A percentile compares a stretch with the other conserved stretches of the same genome.
Conservation (phyloP, 164 flowering plant species). For the Hamamelis virginiana region DNA sequence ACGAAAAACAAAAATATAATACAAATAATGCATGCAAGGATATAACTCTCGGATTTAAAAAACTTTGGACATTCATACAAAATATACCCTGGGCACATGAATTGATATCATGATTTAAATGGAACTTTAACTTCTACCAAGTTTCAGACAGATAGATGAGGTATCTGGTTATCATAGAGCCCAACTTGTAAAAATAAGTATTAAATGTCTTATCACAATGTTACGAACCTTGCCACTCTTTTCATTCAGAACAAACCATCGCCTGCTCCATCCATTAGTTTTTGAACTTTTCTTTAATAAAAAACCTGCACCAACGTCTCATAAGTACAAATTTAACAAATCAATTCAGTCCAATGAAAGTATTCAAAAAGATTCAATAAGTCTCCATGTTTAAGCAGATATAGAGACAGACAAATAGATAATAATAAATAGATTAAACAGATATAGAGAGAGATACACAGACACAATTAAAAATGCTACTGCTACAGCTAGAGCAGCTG, state of each 20-base stretch:
- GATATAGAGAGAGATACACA: too few relatives aligned
- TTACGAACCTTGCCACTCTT: slow-evolving; percentile 87
- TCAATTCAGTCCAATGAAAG: neutral
- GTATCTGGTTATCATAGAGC: neutral
- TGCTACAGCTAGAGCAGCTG: neutral
- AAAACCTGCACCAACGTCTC: slow-evolving; percentile 52
- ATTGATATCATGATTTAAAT: neutral
- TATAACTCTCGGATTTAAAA: neutral
- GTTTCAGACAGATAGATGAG: neutral
- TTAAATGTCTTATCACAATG: neutral
- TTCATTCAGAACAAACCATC: slow-evolving; percentile 98
- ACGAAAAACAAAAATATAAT: too few relatives aligned
- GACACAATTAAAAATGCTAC: neutral
- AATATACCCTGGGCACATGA: neutral
- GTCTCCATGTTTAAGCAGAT: neutral
- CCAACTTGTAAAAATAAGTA: neutral
- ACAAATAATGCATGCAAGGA: too few relatives aligned
- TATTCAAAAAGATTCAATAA: neutral
- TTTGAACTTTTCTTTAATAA: slow-evolving; percentile 89
- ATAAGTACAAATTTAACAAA: slow-evolving; percentile 3
- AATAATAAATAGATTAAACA: neutral
- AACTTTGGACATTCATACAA: neutral
- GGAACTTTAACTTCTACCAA: neutral
- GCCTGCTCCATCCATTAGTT: slow-evolving; percentile 87
- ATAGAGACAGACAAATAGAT: neutral